Evolutionary conservation across 352 stramenopile genomes (phyloP).

Genomic region (Ophiocytium majus): DNA sequence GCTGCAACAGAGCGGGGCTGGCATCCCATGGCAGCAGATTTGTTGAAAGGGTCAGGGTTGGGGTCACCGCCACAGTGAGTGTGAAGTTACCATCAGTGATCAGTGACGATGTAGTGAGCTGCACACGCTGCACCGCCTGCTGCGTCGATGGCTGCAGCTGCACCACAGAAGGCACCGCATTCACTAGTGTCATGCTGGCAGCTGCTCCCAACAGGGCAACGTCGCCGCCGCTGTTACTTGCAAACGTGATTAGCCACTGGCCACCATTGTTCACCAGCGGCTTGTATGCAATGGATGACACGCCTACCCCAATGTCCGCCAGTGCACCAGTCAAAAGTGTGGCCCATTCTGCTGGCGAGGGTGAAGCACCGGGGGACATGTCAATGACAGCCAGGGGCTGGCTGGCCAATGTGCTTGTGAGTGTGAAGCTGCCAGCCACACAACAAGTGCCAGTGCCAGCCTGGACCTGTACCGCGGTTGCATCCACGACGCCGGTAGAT

Average conservation of each 20-base stretch:
- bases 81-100: background rate
- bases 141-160: background rate
- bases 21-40: slow-evolving; percentile 24
- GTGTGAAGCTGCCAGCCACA: slow-evolving; percentile 34
- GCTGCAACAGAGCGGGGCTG: background rate
- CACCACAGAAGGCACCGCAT: background rate
- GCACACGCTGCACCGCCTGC: background rate
- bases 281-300: slow-evolving; percentile 23
- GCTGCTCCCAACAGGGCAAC: background rate
- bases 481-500: background rate
- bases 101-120: background rate
- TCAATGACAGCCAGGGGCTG: slow-evolving; percentile 22
- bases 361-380: background rate
- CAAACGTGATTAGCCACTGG: slow-evolving; percentile 25
- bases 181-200: background rate
- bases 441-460: slow-evolving; percentile 35
- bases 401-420: slow-evolving; percentile 32
- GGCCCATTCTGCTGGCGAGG: slow-evolving; percentile 3
- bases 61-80: slow-evolving; percentile 25
- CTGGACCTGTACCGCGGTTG: slow-evolving; percentile 17
- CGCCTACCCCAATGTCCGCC: background rate
- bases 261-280: slow-evolving; percentile 12
- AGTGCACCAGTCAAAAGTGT: background rate
- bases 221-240: slow-evolving; percentile 22
- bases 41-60: slow-evolving; percentile 31